A percentile compares a stretch with the other conserved stretches of the same genome.
Conservation (phyloP, 2,329 filamentous ascomycete species). For the Tolypocladium sp. region DNA sequence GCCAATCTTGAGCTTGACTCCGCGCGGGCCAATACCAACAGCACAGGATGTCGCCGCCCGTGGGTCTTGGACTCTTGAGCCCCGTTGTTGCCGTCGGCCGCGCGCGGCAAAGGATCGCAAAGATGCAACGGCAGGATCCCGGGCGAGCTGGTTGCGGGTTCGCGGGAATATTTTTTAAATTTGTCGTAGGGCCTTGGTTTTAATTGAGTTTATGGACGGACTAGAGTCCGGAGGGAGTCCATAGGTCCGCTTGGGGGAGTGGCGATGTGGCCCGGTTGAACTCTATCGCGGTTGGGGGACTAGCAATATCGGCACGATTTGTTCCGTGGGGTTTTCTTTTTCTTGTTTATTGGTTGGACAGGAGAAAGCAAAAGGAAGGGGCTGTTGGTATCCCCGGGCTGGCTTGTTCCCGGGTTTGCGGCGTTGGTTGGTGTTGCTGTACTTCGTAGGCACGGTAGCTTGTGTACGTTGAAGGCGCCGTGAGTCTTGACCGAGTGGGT, state of each 20-base stretch:
- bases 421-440: too few relatives aligned
- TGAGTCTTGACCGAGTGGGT: neutral
- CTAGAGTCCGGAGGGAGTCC: neutral
- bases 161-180: neutral
- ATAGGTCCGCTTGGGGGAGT: neutral
- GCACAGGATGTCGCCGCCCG: neutral
- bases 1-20: neutral
- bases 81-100: neutral
- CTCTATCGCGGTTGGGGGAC: neutral
- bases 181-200: neutral
- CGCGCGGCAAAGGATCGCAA: neutral
- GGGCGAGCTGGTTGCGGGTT: neutral
- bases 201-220: neutral
- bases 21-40: neutral
- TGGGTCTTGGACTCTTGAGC: too few relatives aligned
- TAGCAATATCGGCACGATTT: neutral
- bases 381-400: neutral
- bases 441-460: neutral
- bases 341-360: neutral
- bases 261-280: neutral
- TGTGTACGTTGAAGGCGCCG: neutral
- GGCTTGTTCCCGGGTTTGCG: neutral
- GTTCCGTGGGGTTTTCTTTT: neutral
- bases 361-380: too few relatives aligned
- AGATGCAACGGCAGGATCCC: neutral